Evolutionary conservation across 495 filamentous ascomycete species (phyloP).

Genomic region (Penicillium goetzii): DNA sequence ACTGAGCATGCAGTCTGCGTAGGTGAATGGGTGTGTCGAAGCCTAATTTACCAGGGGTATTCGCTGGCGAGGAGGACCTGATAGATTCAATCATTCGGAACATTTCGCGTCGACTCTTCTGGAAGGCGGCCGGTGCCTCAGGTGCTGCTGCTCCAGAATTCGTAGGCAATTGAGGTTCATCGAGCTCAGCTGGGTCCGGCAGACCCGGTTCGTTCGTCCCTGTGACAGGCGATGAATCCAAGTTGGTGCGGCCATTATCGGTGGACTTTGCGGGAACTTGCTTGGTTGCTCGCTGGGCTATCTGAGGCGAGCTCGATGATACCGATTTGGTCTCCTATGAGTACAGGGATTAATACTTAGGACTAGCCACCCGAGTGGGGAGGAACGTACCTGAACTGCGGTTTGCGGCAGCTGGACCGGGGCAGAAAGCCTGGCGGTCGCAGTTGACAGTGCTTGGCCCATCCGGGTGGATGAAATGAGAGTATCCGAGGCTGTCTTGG

Average conservation of each 20-base stretch:
- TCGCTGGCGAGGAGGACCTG: slow-evolving; percentile 57
- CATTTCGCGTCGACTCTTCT: slow-evolving; percentile 59
- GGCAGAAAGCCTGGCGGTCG: slow-evolving; percentile 6
- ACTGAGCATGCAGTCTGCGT: slow-evolving; percentile 30
- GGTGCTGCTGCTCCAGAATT: slow-evolving; percentile 6
- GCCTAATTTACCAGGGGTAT: slow-evolving; percentile 35
- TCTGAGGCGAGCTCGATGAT: neutral
- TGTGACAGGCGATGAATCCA: slow-evolving; percentile 38
- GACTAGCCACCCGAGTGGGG: too few species aligned
- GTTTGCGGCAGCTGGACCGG: neutral
- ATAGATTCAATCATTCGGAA: slow-evolving; percentile 74
- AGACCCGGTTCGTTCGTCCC: slow-evolving; percentile 10
- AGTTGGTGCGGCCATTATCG: slow-evolving; percentile 10
- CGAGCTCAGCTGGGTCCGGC: slow-evolving; percentile 11
- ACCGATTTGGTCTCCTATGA: slow-evolving; percentile 1
- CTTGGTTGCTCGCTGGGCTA: neutral
- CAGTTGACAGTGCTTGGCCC: slow-evolving; percentile 17
- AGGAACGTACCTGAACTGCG: neutral
- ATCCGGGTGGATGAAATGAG: slow-evolving; percentile 52
- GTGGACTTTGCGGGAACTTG: neutral
- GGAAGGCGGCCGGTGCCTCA: slow-evolving; percentile 9
- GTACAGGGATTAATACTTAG: neutral
- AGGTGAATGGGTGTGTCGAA: slow-evolving; percentile 46
- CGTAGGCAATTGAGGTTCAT: slow-evolving; percentile 23
- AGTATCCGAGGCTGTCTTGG: slow-evolving; percentile 51